Evolutionary conservation across 495 filamentous ascomycete species (phyloP), one percentile per base, ranked within the genome.

Genomic region (Penicillium ochrochloron): DNA sequence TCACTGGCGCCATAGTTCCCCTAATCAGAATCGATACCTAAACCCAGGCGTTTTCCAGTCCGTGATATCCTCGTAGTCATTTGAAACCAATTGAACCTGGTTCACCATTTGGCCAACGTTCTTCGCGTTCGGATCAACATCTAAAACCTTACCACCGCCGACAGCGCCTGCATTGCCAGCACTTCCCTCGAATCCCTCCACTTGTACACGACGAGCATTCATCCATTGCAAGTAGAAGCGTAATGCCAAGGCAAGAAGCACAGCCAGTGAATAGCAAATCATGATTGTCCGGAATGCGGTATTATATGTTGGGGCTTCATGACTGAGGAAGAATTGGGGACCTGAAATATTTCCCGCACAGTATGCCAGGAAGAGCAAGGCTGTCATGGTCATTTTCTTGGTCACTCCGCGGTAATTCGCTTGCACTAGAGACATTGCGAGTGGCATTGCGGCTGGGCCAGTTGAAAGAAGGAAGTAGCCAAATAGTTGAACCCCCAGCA

Each of bases 381-480:
- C 80, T 0, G 80, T 81, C 42, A 84, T 72, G 0, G 80, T 78
- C 61, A 81, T 81, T 65, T 90, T 90, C 74, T 90, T 90, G 4
- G 88, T 89, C 67, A 88, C 88, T 15, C 88, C 88, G 2, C 85
- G 84, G 21, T 89, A 84, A 62, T 90, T 89, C 8, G 81, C 82
- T 4, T 80, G 79, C 14, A 88, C 83, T 2, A 88, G 72, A 1
- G 82, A 82, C 59, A 89, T 76, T 0, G 85, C 65, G 14, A 85
- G 79, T 0, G 88, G 86, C 70, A 89, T 83, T 7, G 82, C 83
- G 5, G 83, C 83, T 0, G 87, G 79, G 1, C 75, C 74, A 5
- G 83, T 80, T 50, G 85, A 80, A 1, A 84, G 80, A 0, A 88
- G 68, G 63, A 88, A 89, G 69, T 85, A 88, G 1, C 83, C 86